Evolutionary conservation across 352 stramenopile species (phyloP), one percentile per base, ranked within the genome.

Genomic region (Globisporangium recalcitrans): DNA sequence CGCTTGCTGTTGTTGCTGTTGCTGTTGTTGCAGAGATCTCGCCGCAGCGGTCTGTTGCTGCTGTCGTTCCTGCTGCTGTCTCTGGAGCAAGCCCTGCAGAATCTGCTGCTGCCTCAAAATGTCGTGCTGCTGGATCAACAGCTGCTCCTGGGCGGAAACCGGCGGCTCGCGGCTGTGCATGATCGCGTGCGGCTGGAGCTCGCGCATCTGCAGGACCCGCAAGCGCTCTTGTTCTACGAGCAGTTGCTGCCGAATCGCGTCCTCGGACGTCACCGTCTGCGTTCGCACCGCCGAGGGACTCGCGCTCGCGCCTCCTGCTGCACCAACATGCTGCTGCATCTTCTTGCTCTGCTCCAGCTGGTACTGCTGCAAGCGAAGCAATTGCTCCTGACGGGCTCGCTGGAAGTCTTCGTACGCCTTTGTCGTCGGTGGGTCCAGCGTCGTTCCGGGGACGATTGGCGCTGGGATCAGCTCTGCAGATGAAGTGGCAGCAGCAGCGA

Each of bases 361-460:
- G 29, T 71, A 67, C 31, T 88, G 78, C 57, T 90, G 81, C 31
- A 90, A 62, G 14, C 70, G 74, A 34, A 80, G 65, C 8, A 88
- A 66, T 14, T 79, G 74, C 54, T 85, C 74, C 36, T 78, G 68
- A 19, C 77, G 68, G 6, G 74, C 62, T 1, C 76, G 74, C 59
- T 87, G 70, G 16, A 85, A 61, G 22, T 86, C 75, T 31, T 85
- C 67, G 9, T 70, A 65, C 8, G 21, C 44, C 29, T 48, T 60
- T 4, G 51, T 29, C 22, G 56, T 34, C 0, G 65, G 4, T 40
- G 56, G 14, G 3, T 52, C 27, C 22, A 60, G 11, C 32, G 36
- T 38, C 7, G 46, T 49, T 10, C 34, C 54, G 40, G 54, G 27
- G 13, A 48, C 0, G 10, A 60, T 52, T 14, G 54, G 54, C 34